Base-by-base conservation (phyloP, 2,329 filamentous ascomycete genomes). In the Didymella keratinophila region DNA sequence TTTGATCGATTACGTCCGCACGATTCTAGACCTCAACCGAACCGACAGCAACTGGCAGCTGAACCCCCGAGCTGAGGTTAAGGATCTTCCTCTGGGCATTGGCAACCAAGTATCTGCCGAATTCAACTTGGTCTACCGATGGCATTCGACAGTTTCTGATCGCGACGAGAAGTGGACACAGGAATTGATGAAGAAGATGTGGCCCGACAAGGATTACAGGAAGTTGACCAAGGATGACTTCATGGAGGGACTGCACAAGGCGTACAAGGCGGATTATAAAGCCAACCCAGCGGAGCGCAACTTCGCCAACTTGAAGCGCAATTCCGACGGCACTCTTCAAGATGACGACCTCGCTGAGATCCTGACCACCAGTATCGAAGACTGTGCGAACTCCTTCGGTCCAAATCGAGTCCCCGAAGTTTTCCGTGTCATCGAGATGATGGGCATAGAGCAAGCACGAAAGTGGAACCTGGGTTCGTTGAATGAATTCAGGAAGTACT, bases 111-210 rank as follows among this genome's bases (percentile, higher is more conserved):
- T 94, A 5, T 94, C 91, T 0, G 91, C 90, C 3, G 92, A 96
- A 78, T 96, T 96, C 82, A 96, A 95, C 71, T 82, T 96, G 10
- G 89, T 90, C 65, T 96, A 96, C 75, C 84, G 92, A 63, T 96
- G 92, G 91, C 92, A 96, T 79, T 92, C 91, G 3, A 88, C 89
- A 66, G 90, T 95, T 66, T 85, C 84, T 36, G 84, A 87, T 57
- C 87, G 86, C 62, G 92, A 96, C 68, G 92, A 95, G 70, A 83
- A 87, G 64, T 96, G 92, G 91, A 89, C 92, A 21, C 84, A 92
- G 66, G 81, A 88, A 20, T 57, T 79, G 44, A 76, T 71, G 68
- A 69, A 76, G n/a, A 61, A 65, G 3, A 57, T 78, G 21, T 78
- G 78, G 37, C 87, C 76, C 42, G 68, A 63, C 10, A 87, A 75